Evolutionary conservation across 2,329 filamentous ascomycete species (phyloP).

Genomic region (Fusarium devonianum): DNA sequence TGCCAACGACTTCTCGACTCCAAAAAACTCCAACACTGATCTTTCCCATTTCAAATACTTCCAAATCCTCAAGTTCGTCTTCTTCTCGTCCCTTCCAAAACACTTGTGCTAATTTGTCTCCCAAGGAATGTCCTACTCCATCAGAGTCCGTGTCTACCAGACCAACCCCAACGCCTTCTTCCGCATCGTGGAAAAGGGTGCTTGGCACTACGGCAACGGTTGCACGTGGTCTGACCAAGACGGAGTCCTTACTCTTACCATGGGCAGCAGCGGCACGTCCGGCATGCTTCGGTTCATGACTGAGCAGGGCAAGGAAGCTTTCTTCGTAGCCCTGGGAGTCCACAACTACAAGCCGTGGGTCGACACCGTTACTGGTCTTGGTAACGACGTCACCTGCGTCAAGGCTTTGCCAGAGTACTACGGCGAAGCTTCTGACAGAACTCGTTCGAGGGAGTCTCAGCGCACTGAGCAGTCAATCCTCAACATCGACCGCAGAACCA

Average conservation of each 20-base stretch:
- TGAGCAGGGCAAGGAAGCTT: conserved; percentile 29
- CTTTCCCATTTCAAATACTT: too few species aligned
- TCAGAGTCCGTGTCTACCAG: conserved; percentile 35
- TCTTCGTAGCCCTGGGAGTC: conserved; percentile 28
- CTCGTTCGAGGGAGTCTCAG: conserved; percentile 16
- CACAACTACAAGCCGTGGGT: conserved; percentile 36
- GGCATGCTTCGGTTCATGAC: conserved; percentile 36
- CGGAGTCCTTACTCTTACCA: conserved; percentile 14
- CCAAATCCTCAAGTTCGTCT: too few species aligned
- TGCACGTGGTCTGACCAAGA: conserved; percentile 20
- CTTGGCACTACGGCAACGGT: conserved; percentile 34
- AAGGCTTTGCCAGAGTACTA: conserved; percentile 35
- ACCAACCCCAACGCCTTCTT: conserved; percentile 33
- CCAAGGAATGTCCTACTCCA: too few species aligned
- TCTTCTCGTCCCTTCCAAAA: too few species aligned
- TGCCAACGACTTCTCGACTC: too few species aligned
- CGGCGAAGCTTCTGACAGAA: conserved; percentile 13
- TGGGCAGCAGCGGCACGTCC: conserved; percentile 30
- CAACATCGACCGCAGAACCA: conserved; percentile 27
- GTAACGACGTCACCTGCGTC: conserved; percentile 24
- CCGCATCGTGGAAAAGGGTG: conserved; percentile 26
- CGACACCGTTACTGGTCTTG: conserved; percentile 27
- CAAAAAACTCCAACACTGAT: too few species aligned
- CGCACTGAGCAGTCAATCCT: conserved; percentile 24
- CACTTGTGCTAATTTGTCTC: too few species aligned